Evolutionary conservation across 1,284 basidiomycete genomes (phyloP).

Genomic region (Gomphus bonarii): DNA sequence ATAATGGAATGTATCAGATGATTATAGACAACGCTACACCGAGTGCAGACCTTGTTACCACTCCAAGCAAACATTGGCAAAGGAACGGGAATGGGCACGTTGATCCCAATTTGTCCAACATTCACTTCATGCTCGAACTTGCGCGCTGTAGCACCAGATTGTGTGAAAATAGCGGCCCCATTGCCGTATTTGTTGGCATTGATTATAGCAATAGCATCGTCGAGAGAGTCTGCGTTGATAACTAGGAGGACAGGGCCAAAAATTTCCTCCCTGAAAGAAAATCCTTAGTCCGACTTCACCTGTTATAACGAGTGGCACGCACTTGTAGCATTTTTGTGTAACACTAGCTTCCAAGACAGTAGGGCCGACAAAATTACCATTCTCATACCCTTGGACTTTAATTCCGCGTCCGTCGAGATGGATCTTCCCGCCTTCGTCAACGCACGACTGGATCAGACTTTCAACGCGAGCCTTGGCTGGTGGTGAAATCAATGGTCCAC

Average conservation of each 20-base stretch:
- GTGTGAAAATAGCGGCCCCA: slow-evolving; percentile 95
- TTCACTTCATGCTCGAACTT: slow-evolving; percentile 88
- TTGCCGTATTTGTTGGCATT: slow-evolving; percentile 89
- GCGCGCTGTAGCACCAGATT: slow-evolving; percentile 91
- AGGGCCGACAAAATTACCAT: slow-evolving; percentile 94
- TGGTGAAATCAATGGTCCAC: slow-evolving; percentile 91
- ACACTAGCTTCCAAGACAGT: slow-evolving; percentile 81
- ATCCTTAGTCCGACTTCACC: neutral
- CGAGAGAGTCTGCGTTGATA: slow-evolving; percentile 75
- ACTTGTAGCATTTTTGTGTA: slow-evolving; percentile 86
- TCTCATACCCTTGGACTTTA: slow-evolving; percentile 65
- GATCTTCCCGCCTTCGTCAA: slow-evolving; percentile 81
- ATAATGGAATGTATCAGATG: slow-evolving; percentile 33
- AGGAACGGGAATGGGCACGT: slow-evolving; percentile 88
- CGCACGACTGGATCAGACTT: slow-evolving; percentile 70
- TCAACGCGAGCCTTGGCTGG: slow-evolving; percentile 75
- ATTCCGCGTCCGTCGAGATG: slow-evolving; percentile 78
- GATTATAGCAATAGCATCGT: slow-evolving; percentile 86
- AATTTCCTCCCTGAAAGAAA: slow-evolving; percentile 69
- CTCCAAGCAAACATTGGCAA: slow-evolving; percentile 91
- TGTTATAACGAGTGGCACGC: slow-evolving; percentile 17
- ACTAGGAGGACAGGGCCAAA: slow-evolving; percentile 89
- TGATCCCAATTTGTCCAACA: slow-evolving; percentile 90
- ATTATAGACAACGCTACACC: neutral
- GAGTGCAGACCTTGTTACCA: slow-evolving; percentile 63